Percentiles rank a stretch among this genome's conserved stretches.
Conservation (phyloP, 257 asterid species). For the Leptodermis oblonga region DNA sequence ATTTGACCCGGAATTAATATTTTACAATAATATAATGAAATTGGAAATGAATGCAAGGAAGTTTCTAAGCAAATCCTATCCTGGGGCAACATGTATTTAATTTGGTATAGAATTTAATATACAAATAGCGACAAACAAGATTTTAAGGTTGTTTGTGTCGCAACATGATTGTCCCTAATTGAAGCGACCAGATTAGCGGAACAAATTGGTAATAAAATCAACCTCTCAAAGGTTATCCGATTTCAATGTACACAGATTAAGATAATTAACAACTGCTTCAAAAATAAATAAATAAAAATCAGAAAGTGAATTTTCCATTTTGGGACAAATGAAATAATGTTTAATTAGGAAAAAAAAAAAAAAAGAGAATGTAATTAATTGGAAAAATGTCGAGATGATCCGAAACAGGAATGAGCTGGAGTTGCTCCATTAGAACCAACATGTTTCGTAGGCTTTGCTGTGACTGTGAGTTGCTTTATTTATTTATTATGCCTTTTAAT, state of each 20-base stretch:
- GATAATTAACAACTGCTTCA: neutral
- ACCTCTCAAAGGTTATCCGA: too few species aligned
- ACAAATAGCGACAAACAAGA: neutral
- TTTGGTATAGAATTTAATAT: neutral
- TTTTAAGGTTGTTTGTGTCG: slow-evolving; percentile 11
- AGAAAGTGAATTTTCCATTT: neutral
- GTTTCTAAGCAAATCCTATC: slow-evolving; percentile 6
- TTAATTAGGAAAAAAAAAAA: neutral
- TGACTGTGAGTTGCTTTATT: too few species aligned
- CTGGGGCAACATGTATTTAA: neutral
- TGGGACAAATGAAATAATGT: slow-evolving; percentile 4
- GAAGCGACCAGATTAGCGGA: slow-evolving; percentile 19
- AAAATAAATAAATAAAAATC: neutral
- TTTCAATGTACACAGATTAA: slow-evolving; percentile 6
- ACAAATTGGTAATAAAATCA: neutral
- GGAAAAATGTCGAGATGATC: neutral
- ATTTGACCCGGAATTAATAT: too few species aligned
- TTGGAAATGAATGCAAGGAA: too few species aligned
- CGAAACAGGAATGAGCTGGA: slow-evolving; percentile 29
- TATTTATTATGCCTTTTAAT: too few species aligned
- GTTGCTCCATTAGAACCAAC: slow-evolving; percentile 19
- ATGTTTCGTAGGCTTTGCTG: slow-evolving; percentile 17
- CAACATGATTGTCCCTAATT: slow-evolving; percentile 16
- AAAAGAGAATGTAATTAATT: neutral
- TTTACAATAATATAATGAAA: too few species aligned